phyloP scores from a whole-genome alignment of 331 rosid species.

The Telfairia occidentalis region DNA sequence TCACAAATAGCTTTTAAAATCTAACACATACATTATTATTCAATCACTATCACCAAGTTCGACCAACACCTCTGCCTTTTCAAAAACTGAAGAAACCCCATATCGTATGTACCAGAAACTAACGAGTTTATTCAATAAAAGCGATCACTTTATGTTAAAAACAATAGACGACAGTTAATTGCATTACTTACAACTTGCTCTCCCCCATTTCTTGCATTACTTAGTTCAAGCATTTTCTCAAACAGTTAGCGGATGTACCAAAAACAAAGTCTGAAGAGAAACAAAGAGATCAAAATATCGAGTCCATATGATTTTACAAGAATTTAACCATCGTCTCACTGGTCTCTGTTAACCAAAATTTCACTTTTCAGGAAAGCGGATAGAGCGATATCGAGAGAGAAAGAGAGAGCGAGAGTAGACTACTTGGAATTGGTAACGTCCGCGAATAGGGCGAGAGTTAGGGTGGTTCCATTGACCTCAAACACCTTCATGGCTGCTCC shows the following conservation, averaged over 20 bases:
- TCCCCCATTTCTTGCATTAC: background rate
- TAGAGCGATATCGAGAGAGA: conserved; percentile 5
- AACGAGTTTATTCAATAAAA: background rate
- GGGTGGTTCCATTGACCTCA: conserved; percentile 40
- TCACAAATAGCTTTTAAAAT: background rate
- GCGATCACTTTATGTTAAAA: background rate
- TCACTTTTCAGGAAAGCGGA: background rate
- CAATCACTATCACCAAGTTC: background rate
- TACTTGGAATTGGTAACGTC: conserved; percentile 72
- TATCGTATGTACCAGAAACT: background rate
- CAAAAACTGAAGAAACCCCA: conserved; percentile 2
- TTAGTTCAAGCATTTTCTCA: conserved; percentile 1
- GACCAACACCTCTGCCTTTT: background rate
- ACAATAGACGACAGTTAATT: background rate
- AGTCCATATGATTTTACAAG: background rate
- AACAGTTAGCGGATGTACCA: background rate
- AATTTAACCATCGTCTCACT: background rate
- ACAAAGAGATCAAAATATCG: background rate
- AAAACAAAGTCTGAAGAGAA: background rate
- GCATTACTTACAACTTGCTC: background rate
- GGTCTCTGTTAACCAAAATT: background rate
- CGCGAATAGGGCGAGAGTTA: conserved; percentile 50
- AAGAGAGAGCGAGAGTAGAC: conserved; percentile 18
- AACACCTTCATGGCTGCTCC: conserved; percentile 48
- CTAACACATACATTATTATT: background rate